These are phyloP conservation scores for Martiniozyma asiatica DNA, from an alignment of 1,139 yeast species.

Conservation along the genomic window DNA sequence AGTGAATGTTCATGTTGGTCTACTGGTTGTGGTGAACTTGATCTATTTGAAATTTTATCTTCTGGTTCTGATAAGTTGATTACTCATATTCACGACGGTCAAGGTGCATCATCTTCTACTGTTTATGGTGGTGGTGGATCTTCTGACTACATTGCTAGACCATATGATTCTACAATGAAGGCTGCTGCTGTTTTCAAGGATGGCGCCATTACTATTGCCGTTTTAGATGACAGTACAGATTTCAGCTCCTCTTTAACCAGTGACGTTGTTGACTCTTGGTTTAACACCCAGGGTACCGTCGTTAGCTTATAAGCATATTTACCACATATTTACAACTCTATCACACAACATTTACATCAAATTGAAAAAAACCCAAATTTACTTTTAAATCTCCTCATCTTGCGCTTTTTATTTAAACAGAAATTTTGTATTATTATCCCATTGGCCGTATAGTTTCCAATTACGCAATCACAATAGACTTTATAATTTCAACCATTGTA, in stretches of 20 bases:
- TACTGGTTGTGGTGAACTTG: conserved; percentile 95
- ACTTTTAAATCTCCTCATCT: too few species aligned
- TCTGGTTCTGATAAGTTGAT: conserved; percentile 66
- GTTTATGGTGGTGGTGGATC: conserved; percentile 72
- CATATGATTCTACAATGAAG: conserved; percentile 62
- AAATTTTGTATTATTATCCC: too few species aligned
- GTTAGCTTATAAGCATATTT: too few species aligned
- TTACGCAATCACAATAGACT: too few species aligned
- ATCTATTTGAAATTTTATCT: conserved; percentile 71
- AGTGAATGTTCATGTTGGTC: conserved; percentile 86
- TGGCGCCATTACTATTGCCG: conserved; percentile 45
- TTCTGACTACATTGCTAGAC: conserved; percentile 77
- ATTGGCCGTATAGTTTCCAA: too few species aligned
- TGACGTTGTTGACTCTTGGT: conserved; percentile 46
- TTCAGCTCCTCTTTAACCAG: conserved; percentile 45
- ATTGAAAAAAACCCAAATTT: too few species aligned
- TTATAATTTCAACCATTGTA: too few species aligned
- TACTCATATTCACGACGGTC: conserved; percentile 78
- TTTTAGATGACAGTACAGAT: conserved; percentile 40
- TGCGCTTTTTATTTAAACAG: too few species aligned
- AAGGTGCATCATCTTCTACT: conserved; percentile 46
- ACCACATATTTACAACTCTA: too few species aligned
- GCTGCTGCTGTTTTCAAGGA: conserved; percentile 78
- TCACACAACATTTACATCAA: too few species aligned
- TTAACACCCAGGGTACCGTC: conserved; percentile 38